These are phyloP conservation scores for Ceratorhiza oryzae-sativae DNA, from an alignment of 1,284 basidiomycete genomes.

Conservation along the genomic window DNA sequence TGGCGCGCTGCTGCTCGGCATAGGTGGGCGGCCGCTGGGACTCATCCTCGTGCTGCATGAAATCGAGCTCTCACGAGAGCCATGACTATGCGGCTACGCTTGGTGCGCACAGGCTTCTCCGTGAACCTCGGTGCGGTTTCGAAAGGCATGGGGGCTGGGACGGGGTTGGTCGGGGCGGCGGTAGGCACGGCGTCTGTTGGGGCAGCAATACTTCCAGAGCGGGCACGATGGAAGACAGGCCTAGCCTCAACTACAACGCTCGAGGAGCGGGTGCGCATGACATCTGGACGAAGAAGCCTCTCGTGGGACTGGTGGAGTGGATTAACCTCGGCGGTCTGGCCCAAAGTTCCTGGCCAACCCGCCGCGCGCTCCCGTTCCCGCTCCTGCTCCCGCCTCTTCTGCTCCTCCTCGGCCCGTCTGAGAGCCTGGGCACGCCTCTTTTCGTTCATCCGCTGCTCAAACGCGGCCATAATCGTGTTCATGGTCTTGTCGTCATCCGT, in stretches of 20 bases:
- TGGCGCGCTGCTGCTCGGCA: not conserved
- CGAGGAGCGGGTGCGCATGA: slow-evolving; percentile 32
- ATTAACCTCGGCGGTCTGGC: slow-evolving; percentile 8
- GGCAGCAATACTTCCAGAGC: slow-evolving; percentile 25
- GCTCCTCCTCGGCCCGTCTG: slow-evolving; percentile 2
- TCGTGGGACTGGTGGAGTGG: not conserved
- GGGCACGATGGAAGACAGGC: slow-evolving; percentile 14
- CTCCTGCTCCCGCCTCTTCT: slow-evolving; percentile 17
- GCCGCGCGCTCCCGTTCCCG: slow-evolving; percentile 1
- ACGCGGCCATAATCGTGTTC: slow-evolving; percentile 2
- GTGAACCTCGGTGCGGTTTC: slow-evolving; percentile 1
- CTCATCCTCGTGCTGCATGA: not conserved
- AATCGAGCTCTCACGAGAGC: slow-evolving; percentile 23
- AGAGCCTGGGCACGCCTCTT: slow-evolving; percentile 4
- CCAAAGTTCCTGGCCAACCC: slow-evolving; percentile 11
- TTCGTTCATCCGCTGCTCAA: slow-evolving; percentile 29
- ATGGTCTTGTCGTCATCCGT: slow-evolving; percentile 36
- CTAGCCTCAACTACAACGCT: slow-evolving; percentile 19
- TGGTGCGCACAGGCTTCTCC: slow-evolving; percentile 15
- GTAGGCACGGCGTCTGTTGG: not conserved
- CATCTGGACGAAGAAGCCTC: slow-evolving; percentile 17
- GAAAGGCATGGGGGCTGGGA: not conserved
- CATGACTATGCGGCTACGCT: slow-evolving; percentile 12
- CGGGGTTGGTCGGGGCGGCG: not conserved
- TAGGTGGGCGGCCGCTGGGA: not conserved